These are phyloP conservation scores for Juncus effusus DNA, from an alignment of 176 grass and related monocot species.

Conservation along the genomic window DNA sequence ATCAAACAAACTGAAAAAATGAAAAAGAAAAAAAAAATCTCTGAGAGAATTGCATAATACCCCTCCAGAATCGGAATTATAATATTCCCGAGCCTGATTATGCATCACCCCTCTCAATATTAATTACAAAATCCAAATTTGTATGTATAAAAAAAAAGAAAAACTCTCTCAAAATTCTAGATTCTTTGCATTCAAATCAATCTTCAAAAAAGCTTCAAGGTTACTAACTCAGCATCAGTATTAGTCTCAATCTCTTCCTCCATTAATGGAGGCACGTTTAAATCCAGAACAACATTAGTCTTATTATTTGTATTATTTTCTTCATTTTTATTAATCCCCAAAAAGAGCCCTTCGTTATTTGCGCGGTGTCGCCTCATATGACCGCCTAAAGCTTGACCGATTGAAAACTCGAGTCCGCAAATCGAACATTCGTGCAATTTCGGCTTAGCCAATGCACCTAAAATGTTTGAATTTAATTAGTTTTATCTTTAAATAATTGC, in stretches of 20 bases:
- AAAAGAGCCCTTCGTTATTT: constrained; percentile 23
- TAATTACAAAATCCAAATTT: no score
- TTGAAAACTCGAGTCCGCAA: constrained; percentile 87
- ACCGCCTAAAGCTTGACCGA: constrained; percentile 91
- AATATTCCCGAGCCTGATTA: no score
- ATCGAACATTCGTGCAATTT: constrained; percentile 87
- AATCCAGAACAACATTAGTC: constrained; percentile 35
- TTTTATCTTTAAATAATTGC: no score
- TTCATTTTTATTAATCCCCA: constrained; percentile 1
- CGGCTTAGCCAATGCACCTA: constrained; percentile 40
- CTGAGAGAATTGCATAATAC: no score
- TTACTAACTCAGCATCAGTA: constrained; percentile 2
- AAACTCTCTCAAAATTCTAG: constrained; percentile 4
- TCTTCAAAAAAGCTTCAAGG: constrained; percentile 15
- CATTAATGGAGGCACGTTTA: constrained; percentile 57
- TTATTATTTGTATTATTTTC: constrained; percentile 6
- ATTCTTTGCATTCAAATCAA: neutral
- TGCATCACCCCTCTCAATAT: no score
- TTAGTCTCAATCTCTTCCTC: constrained; percentile 32
- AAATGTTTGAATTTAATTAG: no score
- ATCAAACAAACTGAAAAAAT: no score
- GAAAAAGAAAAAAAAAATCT: no score
- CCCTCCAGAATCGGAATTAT: no score
- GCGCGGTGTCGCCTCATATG: constrained; percentile 90
- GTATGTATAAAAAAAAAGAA: neutral